phyloP scores from a whole-genome alignment of 495 filamentous ascomycete genomes.

The Talaromyces nanjingensis region DNA sequence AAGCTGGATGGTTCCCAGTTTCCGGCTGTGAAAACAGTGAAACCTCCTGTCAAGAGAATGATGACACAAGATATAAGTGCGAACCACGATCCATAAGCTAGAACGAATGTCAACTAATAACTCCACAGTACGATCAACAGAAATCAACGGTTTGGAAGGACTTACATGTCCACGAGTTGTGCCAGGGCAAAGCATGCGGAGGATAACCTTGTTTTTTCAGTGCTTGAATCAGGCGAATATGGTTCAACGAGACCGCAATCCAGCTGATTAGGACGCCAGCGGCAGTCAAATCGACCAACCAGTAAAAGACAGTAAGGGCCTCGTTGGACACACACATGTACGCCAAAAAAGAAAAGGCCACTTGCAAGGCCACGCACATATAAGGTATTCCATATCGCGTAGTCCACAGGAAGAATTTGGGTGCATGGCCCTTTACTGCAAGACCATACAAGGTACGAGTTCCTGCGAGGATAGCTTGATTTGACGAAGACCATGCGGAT shows the following conservation, averaged over 20 bases:
- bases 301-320: slow-evolving; percentile 55
- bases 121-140: slow-evolving; percentile 29
- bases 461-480: slow-evolving; percentile 57
- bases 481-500: slow-evolving; percentile 36
- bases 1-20: slow-evolving; percentile 28
- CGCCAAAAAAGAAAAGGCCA: slow-evolving; percentile 47
- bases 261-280: slow-evolving; percentile 50
- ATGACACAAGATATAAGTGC: slow-evolving; percentile 50
- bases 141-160: slow-evolving; percentile 43
- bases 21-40: slow-evolving; percentile 47
- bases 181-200: slow-evolving; percentile 42
- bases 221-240: slow-evolving; percentile 51
- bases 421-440: slow-evolving; percentile 37
- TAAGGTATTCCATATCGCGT: slow-evolving; percentile 57
- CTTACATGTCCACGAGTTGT: slow-evolving; percentile 27
- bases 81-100: slow-evolving; percentile 48
- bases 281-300: slow-evolving; percentile 51
- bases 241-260: slow-evolving; percentile 47
- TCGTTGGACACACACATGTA: slow-evolving; percentile 51
- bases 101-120: slow-evolving; percentile 3
- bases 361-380: slow-evolving; percentile 45
- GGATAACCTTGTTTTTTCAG: slow-evolving; percentile 41
- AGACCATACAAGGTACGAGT: slow-evolving; percentile 41
- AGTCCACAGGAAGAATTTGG: slow-evolving; percentile 44
- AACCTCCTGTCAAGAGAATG: slow-evolving; percentile 53